phyloP scores from a whole-genome alignment of 2,329 filamentous ascomycete genomes.

The Lasiodiplodia gonubiensis region DNA sequence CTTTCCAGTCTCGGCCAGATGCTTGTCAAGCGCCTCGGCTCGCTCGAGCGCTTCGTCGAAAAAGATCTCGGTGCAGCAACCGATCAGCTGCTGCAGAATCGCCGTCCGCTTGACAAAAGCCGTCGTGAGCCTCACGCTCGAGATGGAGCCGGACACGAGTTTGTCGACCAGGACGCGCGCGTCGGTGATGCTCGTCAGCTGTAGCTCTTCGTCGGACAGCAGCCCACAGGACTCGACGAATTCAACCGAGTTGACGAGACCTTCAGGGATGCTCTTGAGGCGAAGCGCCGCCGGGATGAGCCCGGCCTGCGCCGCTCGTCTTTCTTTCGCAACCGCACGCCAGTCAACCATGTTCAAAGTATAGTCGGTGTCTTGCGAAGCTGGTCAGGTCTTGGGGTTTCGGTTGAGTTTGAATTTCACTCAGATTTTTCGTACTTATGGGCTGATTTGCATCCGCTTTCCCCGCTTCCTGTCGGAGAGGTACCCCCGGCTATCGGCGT shows the following conservation, averaged over 20 bases:
- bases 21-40: conserved; percentile 50
- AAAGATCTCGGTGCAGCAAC: conserved; percentile 52
- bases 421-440: neutral
- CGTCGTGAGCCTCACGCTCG: conserved; percentile 51
- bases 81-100: conserved; percentile 62
- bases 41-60: conserved; percentile 52
- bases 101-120: conserved; percentile 62
- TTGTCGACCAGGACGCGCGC: conserved; percentile 39
- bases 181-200: conserved; percentile 44
- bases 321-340: conserved; percentile 1
- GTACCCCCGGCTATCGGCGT: neutral
- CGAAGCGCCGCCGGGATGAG: neutral
- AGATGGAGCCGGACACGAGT: conserved; percentile 37
- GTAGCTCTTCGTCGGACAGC: conserved; percentile 41
- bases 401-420: neutral
- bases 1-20: conserved; percentile 43
- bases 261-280: neutral
- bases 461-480: neutral
- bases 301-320: neutral
- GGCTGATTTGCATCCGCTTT: neutral
- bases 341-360: conserved; percentile 1
- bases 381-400: neutral
- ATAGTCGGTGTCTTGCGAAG: neutral
- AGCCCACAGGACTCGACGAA: conserved; percentile 35
- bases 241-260: neutral